These are phyloP conservation scores for Metschnikowia baotianmanensis DNA, from an alignment of 805 yeast species.

Conservation along the genomic window DNA sequence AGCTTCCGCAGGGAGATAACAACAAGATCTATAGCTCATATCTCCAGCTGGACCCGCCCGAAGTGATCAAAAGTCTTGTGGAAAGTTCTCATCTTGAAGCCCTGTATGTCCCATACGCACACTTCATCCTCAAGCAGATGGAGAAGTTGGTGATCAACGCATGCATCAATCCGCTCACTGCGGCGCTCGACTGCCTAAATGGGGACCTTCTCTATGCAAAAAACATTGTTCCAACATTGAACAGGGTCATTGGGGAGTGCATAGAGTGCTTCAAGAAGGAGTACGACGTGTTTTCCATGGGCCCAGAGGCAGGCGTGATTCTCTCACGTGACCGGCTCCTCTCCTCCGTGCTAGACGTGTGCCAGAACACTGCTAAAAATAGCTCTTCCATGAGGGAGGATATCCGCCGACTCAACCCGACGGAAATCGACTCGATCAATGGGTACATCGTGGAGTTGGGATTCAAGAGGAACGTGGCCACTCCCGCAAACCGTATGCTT, in stretches of 20 bases:
- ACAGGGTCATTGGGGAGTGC: slow-evolving; percentile 44
- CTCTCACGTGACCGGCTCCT: slow-evolving; percentile 37
- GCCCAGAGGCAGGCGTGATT: slow-evolving; percentile 30
- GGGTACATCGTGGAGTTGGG: slow-evolving; percentile 72
- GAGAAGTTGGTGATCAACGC: slow-evolving; percentile 78
- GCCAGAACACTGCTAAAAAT: slow-evolving; percentile 49
- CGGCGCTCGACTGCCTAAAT: slow-evolving; percentile 72
- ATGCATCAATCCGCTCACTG: slow-evolving; percentile 81
- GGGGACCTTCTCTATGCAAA: slow-evolving; percentile 60
- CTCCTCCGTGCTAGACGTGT: slow-evolving; percentile 32
- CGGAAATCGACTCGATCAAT: slow-evolving; percentile 82
- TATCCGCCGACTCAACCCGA: slow-evolving; percentile 47
- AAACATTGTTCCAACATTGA: slow-evolving; percentile 33
- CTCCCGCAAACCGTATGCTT: slow-evolving; percentile 46
- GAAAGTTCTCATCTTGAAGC: slow-evolving; percentile 27
- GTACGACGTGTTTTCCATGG: slow-evolving; percentile 21
- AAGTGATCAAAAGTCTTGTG: slow-evolving; percentile 23
- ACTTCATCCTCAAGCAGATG: slow-evolving; percentile 54
- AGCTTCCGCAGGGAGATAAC: slow-evolving; percentile 40
- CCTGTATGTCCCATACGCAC: slow-evolving; percentile 35
- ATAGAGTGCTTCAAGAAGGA: slow-evolving; percentile 40
- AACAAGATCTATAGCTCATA: not conserved
- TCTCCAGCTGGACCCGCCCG: slow-evolving; percentile 13
- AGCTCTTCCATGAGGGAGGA: slow-evolving; percentile 75
- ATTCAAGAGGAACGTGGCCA: slow-evolving; percentile 36